Percentiles rank a stretch among this genome's conserved stretches.
These are phyloP conservation scores for Poa pratensis DNA, from an alignment of 176 grass and related monocot species.

Conservation along the genomic window DNA sequence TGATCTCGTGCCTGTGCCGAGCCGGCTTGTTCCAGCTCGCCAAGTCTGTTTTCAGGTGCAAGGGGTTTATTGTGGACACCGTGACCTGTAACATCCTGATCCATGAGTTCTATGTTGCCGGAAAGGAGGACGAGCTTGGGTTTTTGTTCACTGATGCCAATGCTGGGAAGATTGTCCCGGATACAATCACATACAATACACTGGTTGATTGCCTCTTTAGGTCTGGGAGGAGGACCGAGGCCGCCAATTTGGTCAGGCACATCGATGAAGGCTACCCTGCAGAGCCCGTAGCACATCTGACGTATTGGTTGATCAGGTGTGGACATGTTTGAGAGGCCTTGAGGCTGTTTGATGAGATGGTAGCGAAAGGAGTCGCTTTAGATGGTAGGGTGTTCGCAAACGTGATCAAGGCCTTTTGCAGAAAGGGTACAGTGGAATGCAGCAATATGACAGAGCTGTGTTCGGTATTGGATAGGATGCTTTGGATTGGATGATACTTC, in stretches of 20 bases:
- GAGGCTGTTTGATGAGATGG: conserved; percentile 76
- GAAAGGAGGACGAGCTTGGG: conserved; percentile 61
- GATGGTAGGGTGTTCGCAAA: conserved; percentile 64
- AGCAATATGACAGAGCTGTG: conserved; percentile 58
- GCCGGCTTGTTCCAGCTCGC: conserved; percentile 68
- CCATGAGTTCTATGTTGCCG: conserved; percentile 60
- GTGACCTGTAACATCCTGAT: conserved; percentile 93
- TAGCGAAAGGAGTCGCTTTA: conserved; percentile 59
- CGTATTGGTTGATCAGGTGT: conserved; percentile 76
- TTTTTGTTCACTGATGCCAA: conserved; percentile 65
- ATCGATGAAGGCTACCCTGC: conserved; percentile 58
- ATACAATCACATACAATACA: conserved; percentile 62
- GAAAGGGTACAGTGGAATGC: conserved; percentile 62
- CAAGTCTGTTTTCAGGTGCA: conserved; percentile 63
- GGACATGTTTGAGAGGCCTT: conserved; percentile 56
- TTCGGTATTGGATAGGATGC: conserved; percentile 79
- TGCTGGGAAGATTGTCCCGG: conserved; percentile 57
- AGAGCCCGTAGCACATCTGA: conserved; percentile 59
- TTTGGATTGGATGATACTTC: conserved; percentile 47
- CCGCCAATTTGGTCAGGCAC: conserved; percentile 65
- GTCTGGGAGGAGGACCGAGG: conserved; percentile 63
- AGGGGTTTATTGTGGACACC: conserved; percentile 72
- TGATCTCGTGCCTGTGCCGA: conserved; percentile 72
- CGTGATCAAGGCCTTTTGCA: conserved; percentile 87
- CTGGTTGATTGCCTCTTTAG: conserved; percentile 78